A percentile compares a stretch with the other conserved stretches of the same genome.
phyloP scores from a whole-genome alignment of 2,329 filamentous ascomycete genomes.

The Byssothecium circinans region DNA sequence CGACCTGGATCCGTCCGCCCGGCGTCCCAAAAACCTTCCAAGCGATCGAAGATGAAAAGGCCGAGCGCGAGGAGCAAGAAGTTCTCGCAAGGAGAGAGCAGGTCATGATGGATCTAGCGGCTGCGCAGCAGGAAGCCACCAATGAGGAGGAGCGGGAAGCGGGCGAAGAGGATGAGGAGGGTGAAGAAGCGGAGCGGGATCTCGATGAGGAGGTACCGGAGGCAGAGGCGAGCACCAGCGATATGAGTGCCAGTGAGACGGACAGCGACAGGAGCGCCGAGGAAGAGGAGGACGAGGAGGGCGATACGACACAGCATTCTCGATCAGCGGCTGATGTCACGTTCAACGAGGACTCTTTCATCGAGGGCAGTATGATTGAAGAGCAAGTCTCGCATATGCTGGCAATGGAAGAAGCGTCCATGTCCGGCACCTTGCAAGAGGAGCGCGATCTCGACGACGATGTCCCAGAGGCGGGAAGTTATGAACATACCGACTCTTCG shows the following conservation, averaged over 20 bases:
- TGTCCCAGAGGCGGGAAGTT: constrained; percentile 56
- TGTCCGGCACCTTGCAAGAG: constrained; percentile 51
- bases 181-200: constrained; percentile 44
- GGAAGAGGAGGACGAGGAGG: constrained; percentile 36
- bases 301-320: constrained; percentile 36
- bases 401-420: constrained; percentile 51
- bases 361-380: constrained; percentile 49
- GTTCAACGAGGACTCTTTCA: constrained; percentile 53
- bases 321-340: constrained; percentile 52
- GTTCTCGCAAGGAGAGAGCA: constrained; percentile 72
- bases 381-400: constrained; percentile 43
- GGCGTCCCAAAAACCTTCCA: constrained; percentile 87
- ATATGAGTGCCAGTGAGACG: constrained; percentile 40
- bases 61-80: constrained; percentile 84
- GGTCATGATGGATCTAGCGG: constrained; percentile 71
- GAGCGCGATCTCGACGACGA: constrained; percentile 55
- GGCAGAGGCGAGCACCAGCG: constrained; percentile 33
- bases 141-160: constrained; percentile 46
- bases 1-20: constrained; percentile 85
- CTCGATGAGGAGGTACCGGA: constrained; percentile 46
- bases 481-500: constrained; percentile 59
- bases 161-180: constrained; percentile 45
- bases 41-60: constrained; percentile 84
- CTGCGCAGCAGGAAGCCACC: constrained; percentile 52
- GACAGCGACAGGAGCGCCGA: constrained; percentile 3